Evolutionary conservation across 495 filamentous ascomycete genomes (phyloP).

Genomic region (Neurospora pannonica): DNA sequence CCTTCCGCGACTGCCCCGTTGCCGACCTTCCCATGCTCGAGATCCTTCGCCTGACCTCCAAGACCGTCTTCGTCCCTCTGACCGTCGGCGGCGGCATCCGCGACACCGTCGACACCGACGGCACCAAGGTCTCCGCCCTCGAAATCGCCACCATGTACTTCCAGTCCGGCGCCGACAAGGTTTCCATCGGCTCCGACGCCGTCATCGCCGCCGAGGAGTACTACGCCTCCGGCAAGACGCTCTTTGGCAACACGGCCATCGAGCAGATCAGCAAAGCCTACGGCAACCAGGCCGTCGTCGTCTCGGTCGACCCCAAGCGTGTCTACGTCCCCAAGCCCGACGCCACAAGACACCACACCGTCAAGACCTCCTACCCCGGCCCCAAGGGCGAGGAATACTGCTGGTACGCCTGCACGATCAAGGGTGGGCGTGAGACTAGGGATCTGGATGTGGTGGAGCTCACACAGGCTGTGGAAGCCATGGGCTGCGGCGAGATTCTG

Average conservation of each 20-base stretch:
- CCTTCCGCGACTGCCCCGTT: slow-evolving; percentile 87
- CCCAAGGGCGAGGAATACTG: slow-evolving; percentile 72
- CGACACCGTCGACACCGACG: slow-evolving; percentile 81
- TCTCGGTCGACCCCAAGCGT: slow-evolving; percentile 87
- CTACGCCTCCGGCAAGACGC: slow-evolving; percentile 51
- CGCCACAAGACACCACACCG: slow-evolving; percentile 68
- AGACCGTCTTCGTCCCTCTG: slow-evolving; percentile 94
- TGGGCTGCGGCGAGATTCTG: slow-evolving; percentile 91
- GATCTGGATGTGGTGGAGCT: slow-evolving; percentile 88
- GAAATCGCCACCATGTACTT: slow-evolving; percentile 97
- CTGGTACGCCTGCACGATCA: slow-evolving; percentile 98
- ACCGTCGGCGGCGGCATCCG: slow-evolving; percentile 93
- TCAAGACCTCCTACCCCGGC: slow-evolving; percentile 60
- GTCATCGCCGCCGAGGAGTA: slow-evolving; percentile 88
- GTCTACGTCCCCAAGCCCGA: slow-evolving; percentile 68
- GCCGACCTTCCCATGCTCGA: slow-evolving; percentile 94
- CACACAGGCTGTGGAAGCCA: slow-evolving; percentile 81
- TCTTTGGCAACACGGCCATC: slow-evolving; percentile 79
- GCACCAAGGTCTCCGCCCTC: slow-evolving; percentile 74
- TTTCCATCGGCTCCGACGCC: slow-evolving; percentile 93
- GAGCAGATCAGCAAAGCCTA: slow-evolving; percentile 91
- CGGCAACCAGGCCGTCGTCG: slow-evolving; percentile 93
- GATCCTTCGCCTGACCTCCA: slow-evolving; percentile 71
- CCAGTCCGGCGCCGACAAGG: slow-evolving; percentile 96
- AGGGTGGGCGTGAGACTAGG: slow-evolving; percentile 82